These are phyloP conservation scores for Cladosporium colombiae DNA, from an alignment of 2,329 filamentous ascomycete genomes.

Conservation along the genomic window DNA sequence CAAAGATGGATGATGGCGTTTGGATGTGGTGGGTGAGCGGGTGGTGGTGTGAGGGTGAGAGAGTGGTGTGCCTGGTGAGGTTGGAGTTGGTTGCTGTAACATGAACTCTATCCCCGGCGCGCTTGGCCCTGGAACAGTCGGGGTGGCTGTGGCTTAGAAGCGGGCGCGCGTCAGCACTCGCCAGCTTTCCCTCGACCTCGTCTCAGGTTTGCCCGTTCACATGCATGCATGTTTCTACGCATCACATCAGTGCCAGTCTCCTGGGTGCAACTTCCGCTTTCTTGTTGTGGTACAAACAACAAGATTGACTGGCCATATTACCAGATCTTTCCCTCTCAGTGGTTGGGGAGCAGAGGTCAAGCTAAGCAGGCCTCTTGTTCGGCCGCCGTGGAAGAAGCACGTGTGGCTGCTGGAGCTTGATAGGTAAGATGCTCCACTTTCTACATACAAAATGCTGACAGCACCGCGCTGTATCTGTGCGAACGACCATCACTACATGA, in stretches of 20 bases:
- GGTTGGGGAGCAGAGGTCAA: background rate
- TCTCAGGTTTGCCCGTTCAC: background rate
- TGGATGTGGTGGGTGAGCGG: background rate
- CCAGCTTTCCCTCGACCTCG: background rate
- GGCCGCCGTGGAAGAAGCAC: background rate
- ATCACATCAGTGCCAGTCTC: background rate
- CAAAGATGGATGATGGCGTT: background rate
- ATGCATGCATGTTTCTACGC: background rate
- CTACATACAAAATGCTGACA: background rate
- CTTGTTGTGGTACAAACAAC: background rate
- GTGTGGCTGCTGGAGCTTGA: background rate
- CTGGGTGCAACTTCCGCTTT: background rate
- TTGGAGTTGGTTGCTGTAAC: slow-evolving; percentile 3
- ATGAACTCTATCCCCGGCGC: slow-evolving; percentile 5
- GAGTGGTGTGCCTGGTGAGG: background rate
- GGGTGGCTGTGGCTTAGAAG: background rate
- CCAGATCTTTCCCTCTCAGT: background rate
- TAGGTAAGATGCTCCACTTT: background rate
- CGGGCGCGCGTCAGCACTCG: background rate
- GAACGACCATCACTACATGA: too few species aligned
- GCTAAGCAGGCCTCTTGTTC: too few species aligned
- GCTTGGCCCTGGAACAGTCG: background rate
- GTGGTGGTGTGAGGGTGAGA: background rate
- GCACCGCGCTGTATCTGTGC: background rate
- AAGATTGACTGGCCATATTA: background rate